A percentile compares a stretch with the other conserved stretches of the same genome.
Conservation (phyloP, 1,284 basidiomycete genomes). For the Dichomitus squalens region DNA sequence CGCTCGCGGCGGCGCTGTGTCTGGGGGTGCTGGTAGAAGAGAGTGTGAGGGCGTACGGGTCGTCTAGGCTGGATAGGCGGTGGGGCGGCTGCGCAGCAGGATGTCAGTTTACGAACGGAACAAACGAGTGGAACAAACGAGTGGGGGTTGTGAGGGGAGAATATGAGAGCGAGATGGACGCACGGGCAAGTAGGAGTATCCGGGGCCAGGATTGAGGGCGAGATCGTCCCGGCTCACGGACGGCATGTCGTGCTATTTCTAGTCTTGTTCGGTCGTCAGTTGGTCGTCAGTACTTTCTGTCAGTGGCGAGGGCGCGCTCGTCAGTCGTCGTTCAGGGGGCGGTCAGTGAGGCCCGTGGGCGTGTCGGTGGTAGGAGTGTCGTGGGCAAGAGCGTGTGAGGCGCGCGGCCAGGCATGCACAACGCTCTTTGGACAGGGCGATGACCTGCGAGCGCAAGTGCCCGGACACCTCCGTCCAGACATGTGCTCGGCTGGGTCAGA, state of each 20-base stretch:
- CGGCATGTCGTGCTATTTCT: conserved; percentile 12
- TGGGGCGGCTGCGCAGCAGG: conserved; percentile 40
- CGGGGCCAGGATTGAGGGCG: conserved; percentile 1
- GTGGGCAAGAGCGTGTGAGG: not conserved
- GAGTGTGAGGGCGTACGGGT: conserved; percentile 31
- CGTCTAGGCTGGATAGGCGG: conserved; percentile 35
- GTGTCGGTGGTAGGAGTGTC: not conserved
- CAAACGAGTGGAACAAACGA: too few relatives aligned
- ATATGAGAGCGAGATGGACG: conserved; percentile 2
- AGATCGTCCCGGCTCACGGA: conserved; percentile 11
- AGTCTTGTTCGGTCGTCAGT: not conserved
- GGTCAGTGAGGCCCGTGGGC: not conserved
- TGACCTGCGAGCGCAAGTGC: not conserved
- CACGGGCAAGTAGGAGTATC: conserved; percentile 14
- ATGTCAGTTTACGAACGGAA: conserved; percentile 1
- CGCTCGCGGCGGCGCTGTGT: conserved; percentile 15
- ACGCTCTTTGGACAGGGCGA: not conserved
- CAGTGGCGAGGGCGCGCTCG: not conserved
- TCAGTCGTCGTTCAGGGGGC: conserved; percentile 3
- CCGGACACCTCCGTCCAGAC: too few relatives aligned
- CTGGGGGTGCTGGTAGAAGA: conserved; percentile 23
- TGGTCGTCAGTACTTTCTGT: conserved; percentile 1
- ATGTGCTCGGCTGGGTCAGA: too few relatives aligned
- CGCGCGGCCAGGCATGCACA: not conserved
- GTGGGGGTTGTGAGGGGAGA: not conserved